Percentiles rank a stretch among this genome's conserved stretches.
phyloP scores from a whole-genome alignment of 148 eudicot genomes.

The Rhododendron ovatum region DNA sequence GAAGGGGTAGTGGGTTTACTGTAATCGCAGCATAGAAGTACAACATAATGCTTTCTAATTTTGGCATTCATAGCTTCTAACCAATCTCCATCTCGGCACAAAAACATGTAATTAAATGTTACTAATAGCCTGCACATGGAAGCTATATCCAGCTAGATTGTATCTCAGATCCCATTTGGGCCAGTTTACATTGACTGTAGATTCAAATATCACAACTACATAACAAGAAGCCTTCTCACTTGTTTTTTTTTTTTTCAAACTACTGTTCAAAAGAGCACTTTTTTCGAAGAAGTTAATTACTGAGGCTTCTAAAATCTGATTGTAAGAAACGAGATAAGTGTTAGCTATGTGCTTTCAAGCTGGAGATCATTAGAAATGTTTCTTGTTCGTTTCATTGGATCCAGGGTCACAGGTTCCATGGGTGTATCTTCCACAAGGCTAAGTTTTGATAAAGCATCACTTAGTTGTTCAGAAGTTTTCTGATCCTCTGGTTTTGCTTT shows the following conservation, averaged over 20 bases:
- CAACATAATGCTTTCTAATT: not conserved
- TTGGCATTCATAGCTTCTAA: not conserved
- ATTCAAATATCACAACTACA: not conserved
- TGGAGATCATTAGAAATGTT: constrained; percentile 1
- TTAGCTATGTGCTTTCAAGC: constrained; percentile 20
- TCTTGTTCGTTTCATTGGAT: constrained; percentile 6
- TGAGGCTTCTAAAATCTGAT: not conserved
- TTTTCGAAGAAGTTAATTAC: not conserved
- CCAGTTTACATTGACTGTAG: not conserved
- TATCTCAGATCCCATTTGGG: not conserved
- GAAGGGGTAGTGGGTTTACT: not conserved
- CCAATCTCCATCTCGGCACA: not conserved
- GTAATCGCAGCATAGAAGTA: not conserved
- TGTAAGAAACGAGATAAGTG: not conserved
- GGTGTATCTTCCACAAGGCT: constrained; percentile 28
- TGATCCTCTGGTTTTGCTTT: constrained; percentile 20
- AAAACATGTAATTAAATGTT: not conserved
- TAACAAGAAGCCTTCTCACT: not conserved
- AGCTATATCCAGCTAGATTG: not conserved
- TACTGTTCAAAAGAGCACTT: not conserved
- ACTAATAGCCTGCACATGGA: not conserved
- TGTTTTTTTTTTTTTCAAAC: not conserved
- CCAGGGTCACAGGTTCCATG: constrained; percentile 3
- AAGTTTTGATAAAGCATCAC: constrained; percentile 51
- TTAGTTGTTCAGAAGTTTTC: constrained; percentile 34